phyloP scores from a whole-genome alignment of 805 yeast species.

The Tetrapisispora nanseiensis region DNA sequence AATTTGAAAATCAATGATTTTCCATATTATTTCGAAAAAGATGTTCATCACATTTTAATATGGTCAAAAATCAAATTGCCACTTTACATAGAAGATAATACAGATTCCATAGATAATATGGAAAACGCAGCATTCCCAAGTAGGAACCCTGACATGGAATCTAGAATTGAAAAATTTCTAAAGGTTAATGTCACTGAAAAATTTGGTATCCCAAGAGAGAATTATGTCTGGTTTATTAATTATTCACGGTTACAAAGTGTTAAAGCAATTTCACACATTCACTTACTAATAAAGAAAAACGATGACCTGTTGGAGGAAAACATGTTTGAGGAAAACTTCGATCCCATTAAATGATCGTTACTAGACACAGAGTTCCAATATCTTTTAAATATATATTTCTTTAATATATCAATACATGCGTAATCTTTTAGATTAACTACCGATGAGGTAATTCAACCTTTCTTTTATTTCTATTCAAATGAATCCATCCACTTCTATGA shows the following conservation, averaged over 20 bases:
- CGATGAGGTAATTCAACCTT: no score
- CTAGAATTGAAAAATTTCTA: slow-evolving; percentile 41
- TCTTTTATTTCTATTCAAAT: no score
- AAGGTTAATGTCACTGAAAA: slow-evolving; percentile 32
- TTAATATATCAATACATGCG: no score
- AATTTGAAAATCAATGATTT: slow-evolving; percentile 47
- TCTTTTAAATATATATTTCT: no score
- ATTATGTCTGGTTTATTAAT: slow-evolving; percentile 59
- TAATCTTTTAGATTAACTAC: no score
- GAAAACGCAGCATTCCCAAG: slow-evolving; percentile 20
- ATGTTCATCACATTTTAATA: slow-evolving; percentile 48
- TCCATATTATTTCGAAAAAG: slow-evolving; percentile 50
- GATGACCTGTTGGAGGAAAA: slow-evolving; percentile 2
- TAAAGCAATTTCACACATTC: slow-evolving; percentile 58
- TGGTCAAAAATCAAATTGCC: slow-evolving; percentile 57
- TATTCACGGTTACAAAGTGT: slow-evolving; percentile 65
- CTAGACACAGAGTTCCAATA: no score
- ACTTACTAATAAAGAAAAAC: slow-evolving; percentile 39
- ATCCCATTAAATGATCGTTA: neutral
- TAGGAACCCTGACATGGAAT: slow-evolving; percentile 35
- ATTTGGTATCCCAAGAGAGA: slow-evolving; percentile 25
- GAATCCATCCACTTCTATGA: no score
- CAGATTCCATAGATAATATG: slow-evolving; percentile 40
- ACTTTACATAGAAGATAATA: slow-evolving; percentile 34
- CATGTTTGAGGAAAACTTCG: slow-evolving; percentile 5